Evolutionary conservation across 2,329 filamentous ascomycete species (phyloP).

Genomic region (Colletotrichum tropicale): DNA sequence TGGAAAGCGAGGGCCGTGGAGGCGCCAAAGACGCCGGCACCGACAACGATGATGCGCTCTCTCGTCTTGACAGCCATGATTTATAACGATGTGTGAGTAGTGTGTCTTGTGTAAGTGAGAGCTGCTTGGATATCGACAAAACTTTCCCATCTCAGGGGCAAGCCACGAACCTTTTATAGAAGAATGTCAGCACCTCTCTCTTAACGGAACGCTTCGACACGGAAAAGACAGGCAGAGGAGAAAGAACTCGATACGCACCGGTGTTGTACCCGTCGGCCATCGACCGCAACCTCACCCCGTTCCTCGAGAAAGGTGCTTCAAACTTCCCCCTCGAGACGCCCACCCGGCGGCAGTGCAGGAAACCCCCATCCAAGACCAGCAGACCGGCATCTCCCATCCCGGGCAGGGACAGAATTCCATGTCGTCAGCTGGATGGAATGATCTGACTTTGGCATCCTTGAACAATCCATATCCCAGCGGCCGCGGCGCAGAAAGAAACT

Average conservation of each 20-base stretch:
- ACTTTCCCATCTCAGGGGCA: neutral
- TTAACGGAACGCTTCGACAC: neutral
- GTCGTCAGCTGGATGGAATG: neutral
- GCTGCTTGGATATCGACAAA: neutral
- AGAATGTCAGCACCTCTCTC: neutral
- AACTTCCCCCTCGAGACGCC: neutral
- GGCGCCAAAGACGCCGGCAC: slow-evolving; percentile 49
- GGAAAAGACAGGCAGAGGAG: neutral
- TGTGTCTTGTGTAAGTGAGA: neutral
- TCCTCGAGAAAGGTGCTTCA: neutral
- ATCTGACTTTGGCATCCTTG: neutral
- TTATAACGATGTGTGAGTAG: neutral
- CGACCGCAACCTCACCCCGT: neutral
- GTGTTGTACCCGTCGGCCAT: neutral
- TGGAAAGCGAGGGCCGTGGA: slow-evolving; percentile 40
- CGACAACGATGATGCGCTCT: slow-evolving; percentile 40
- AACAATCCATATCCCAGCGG: neutral
- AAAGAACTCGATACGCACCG: neutral
- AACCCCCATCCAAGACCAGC: neutral
- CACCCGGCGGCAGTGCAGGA: neutral
- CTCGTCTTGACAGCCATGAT: slow-evolving; percentile 2
- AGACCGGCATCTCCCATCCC: neutral
- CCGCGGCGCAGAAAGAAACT: neutral
- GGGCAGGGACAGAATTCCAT: neutral
- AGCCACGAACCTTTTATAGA: neutral